Base-by-base conservation (phyloP, 139 green algal species). In the Spirogloea muscicola region DNA sequence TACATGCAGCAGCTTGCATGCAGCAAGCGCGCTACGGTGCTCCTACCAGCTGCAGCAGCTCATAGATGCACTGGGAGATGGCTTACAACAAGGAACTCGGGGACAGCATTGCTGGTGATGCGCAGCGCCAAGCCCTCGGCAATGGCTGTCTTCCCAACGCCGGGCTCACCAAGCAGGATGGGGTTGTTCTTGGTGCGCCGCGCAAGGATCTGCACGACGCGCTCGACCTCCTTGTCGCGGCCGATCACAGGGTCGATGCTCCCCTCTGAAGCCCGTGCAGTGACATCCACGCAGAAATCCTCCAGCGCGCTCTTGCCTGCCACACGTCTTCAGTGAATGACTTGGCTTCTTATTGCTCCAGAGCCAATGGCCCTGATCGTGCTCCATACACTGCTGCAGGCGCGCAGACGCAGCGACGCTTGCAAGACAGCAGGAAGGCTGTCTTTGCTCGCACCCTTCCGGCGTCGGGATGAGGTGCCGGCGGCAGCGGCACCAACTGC, bases 51-150 rank as follows among this genome's bases (percentile, higher is more conserved):
- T n/a, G n/a, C n/a, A n/a, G n/a, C n/a, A n/a, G n/a, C n/a, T n/a
- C n/a, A n/a, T n/a, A n/a, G n/a, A n/a, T n/a, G n/a, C n/a, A n/a
- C n/a, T n/a, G n/a, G n/a, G n/a, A n/a, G n/a, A n/a, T n/a, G n/a
- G n/a, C n/a, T n/a, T n/a, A 63, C 58, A 25, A 41, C 21, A 18
- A 67, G 34, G 33, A 67, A 46, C 43, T 2, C 4, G 0, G 90
- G 91, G 25, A 96, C 87, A 66, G 95, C 88, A n/a, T 85, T 85
- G 49, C 85, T 79, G 4, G 90, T 83, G 27, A 94, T 91, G 39
- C 90, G 86, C 85, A 95, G 90, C 16, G 92, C 92, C 49, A 97
- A 87, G 3, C 92, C 92, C 87, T 97, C 92, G 13, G 52, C 79
- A 37, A 84, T 81, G 37, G 79, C 79, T 16, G 79, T 83, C 73